Evolutionary conservation across 2,329 filamentous ascomycete genomes (phyloP), one percentile per base, ranked within the genome.

Genomic region (Rugonectria rugulosa): DNA sequence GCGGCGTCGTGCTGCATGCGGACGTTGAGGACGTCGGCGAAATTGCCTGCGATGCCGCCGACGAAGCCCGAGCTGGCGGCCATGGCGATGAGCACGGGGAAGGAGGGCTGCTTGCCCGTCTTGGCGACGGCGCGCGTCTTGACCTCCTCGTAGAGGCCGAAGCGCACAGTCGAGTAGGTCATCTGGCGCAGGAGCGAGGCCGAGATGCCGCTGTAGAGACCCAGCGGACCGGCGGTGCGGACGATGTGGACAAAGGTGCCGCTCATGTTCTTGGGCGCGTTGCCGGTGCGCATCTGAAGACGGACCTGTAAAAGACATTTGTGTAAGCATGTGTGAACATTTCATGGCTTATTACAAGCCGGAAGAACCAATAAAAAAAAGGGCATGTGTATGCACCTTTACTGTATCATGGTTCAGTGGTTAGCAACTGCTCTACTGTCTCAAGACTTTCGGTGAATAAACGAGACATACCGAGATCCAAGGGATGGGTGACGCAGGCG

Each of bases 1-100:
- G 92, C 87, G 3, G 90, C 88, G 69, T 88, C 95, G 76, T 96
- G 91, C 77, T 99, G 95, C 95, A 99, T 99, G 63, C 95, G 91
- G 44, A 99, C 95, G 75, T 99, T 99, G 69, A 97, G 82, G 27
- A 99, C 92, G 73, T 99, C 95, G 62, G 93, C 94, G 3, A 93
- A 92, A 77, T 98, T 99, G 62, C 95, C 95, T 6, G 89, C 90
- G 41, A 98, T 78, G 44, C 95, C 95, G 59, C 95, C 95, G 3
- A 96, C 75, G 71, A 97, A 91, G 46, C 95, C 95, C 7, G 95
- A 94, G 23, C 86, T 77, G 20, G 87, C 89, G 48, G 94, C 91
- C 75, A 98, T 90, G 62, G 84, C 90, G 61, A 97, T 83, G 9
- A 99, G 87, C n/a, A 85, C 81, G 10, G 87, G 80, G 66, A 97